Conservation (phyloP, 1,284 basidiomycete genomes). For the Pholiota adiposa region DNA sequence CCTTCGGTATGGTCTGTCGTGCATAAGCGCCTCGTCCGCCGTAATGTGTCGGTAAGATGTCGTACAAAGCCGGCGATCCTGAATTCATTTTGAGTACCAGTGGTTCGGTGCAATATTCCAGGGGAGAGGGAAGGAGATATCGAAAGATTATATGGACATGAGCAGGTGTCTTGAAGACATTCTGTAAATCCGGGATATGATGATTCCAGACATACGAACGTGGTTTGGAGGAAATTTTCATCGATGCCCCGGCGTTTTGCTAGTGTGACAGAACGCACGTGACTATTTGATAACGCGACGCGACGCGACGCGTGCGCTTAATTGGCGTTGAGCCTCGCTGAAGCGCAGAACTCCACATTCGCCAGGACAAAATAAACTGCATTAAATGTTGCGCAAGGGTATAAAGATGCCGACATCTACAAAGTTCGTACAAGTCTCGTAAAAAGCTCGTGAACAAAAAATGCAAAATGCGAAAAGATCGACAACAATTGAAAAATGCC, state of each 20-base stretch:
- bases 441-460: too few species aligned
- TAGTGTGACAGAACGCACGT: not conserved
- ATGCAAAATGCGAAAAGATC: too few species aligned
- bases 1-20: conserved; percentile 39
- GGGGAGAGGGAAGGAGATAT: not conserved
- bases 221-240: not conserved
- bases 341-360: too few species aligned
- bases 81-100: not conserved
- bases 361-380: too few species aligned
- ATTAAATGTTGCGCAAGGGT: not conserved
- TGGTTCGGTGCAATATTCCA: not conserved
- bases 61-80: conserved; percentile 16
- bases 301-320: not conserved
- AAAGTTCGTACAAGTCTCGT: too few species aligned
- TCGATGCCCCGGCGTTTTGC: not conserved
- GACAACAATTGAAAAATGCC: too few species aligned
- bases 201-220: not conserved
- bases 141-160: not conserved
- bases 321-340: too few species aligned
- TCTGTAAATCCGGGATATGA: not conserved
- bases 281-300: not conserved
- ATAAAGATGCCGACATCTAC: too few species aligned
- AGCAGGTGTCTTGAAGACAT: not conserved
- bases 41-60: conserved; percentile 40
- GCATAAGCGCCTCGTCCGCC: conserved; percentile 61